A percentile compares a stretch with the other conserved stretches of the same genome.
Evolutionary conservation across 148 eudicot species (phyloP).

Genomic region (Mesembryanthemum crystallinum): DNA sequence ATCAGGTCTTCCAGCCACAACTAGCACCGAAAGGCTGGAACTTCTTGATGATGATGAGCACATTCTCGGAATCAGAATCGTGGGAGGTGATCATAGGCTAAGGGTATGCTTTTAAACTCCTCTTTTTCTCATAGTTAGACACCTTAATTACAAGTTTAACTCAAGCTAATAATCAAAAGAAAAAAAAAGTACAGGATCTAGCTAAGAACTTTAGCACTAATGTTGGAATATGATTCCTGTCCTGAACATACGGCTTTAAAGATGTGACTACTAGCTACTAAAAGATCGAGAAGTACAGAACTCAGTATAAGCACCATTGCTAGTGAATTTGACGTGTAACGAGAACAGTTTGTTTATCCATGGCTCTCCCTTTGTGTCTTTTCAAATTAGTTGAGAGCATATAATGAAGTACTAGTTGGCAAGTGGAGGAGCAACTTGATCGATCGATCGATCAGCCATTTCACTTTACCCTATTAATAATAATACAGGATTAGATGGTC

Average conservation of each 20-base stretch:
- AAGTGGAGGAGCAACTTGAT: slow-evolving; percentile 10
- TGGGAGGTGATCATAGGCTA: slow-evolving; percentile 65
- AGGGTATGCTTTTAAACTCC: slow-evolving; percentile 29
- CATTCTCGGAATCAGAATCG: slow-evolving; percentile 49
- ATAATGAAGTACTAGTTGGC: slow-evolving; percentile 1
- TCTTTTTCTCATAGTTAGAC: not conserved
- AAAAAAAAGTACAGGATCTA: not conserved
- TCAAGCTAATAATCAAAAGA: not conserved
- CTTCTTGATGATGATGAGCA: slow-evolving; percentile 59
- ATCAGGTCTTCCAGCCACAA: slow-evolving; percentile 68
- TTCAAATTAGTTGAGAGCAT: slow-evolving; percentile 16
- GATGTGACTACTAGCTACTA: too few species aligned
- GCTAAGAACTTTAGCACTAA: too few species aligned
- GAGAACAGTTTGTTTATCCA: not conserved
- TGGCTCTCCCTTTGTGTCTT: not conserved
- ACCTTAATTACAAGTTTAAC: too few species aligned
- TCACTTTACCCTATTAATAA: not conserved
- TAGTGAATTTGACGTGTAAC: slow-evolving; percentile 3
- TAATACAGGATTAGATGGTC: slow-evolving; percentile 9
- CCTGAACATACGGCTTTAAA: not conserved
- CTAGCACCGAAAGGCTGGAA: slow-evolving; percentile 62
- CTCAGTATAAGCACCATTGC: slow-evolving; percentile 3
- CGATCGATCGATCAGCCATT: slow-evolving; percentile 2
- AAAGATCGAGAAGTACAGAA: too few species aligned
- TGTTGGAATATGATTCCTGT: slow-evolving; percentile 15